Evolutionary conservation across 2,329 filamentous ascomycete genomes (phyloP), one percentile per base, ranked within the genome.

Genomic region (Pseudocercospora fuligena): DNA sequence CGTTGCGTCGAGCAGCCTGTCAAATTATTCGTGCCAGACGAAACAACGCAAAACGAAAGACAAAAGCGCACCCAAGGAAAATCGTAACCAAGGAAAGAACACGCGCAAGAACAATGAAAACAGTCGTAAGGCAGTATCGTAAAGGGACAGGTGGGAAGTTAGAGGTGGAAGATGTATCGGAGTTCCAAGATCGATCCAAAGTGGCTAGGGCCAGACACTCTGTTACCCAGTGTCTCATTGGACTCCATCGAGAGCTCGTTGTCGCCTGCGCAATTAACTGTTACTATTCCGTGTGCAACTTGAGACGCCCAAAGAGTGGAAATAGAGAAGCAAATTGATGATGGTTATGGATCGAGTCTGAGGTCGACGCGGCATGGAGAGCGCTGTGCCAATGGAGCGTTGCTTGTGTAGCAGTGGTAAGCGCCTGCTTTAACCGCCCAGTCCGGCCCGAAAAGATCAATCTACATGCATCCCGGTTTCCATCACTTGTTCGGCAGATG

Each of bases 21-120:
- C 23, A 31, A 56, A n/a, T 19, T 33, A 58, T 43, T 58, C 56
- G 56, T 43, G 56, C 56, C 56, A 58, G 56, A 58, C 31, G 56
- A 58, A 58, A 23, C 23, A n/a, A 56, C 27, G 51, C 51, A n/a
- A 31, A 33, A 58, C 8, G 16, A 25, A 58, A 19, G 3, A 58
- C 19, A 58, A 23, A 58, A 40, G 29, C 56, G 31, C 56, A 58
- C 53, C 53, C 53, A 58, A 58, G 29, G 56, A 40, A 40, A 58
- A 40, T 58, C 31, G 56, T 58, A 16, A 21, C 31, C 56, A 58
- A 58, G 56, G 56, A 58, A 58, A 58, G 9, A 43, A n/a, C 6
- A 58, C 33, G 56, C 56, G 56, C 19, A 40, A 58, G 21, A 23
- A 58, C 56, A 58, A 58, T 21, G 56, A 23, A 36, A 36, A 27